Evolutionary conservation across 139 green algal species (phyloP).

Genomic region (Dunaliella primolecta): DNA sequence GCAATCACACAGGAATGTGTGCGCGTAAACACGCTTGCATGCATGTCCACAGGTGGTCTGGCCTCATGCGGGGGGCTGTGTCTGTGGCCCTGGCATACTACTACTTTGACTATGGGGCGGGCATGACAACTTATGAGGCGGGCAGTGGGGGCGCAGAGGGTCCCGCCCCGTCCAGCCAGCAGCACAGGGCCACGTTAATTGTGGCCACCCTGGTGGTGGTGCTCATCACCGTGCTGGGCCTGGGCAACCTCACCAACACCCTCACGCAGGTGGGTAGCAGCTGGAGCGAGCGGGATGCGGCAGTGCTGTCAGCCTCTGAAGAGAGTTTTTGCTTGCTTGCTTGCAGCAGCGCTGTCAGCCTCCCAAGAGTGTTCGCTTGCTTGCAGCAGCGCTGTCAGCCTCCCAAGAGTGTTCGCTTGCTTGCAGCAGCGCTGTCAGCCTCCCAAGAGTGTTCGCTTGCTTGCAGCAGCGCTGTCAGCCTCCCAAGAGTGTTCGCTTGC

Average conservation of each 20-base stretch:
- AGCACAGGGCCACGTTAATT: slow-evolving; percentile 66
- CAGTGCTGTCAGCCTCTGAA: background rate
- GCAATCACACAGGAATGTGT: too few relatives aligned
- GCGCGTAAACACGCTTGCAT: background rate
- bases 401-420: too few relatives aligned
- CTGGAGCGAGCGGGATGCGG: slow-evolving; percentile 2
- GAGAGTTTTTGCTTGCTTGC: background rate
- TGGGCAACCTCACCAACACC: slow-evolving; percentile 65
- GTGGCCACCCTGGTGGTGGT: slow-evolving; percentile 69
- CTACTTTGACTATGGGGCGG: slow-evolving; percentile 51
- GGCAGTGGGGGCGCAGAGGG: background rate
- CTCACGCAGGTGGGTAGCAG: slow-evolving; percentile 65
- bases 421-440: too few relatives aligned
- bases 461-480: too few relatives aligned
- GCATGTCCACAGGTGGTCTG: slow-evolving; percentile 59
- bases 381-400: too few relatives aligned
- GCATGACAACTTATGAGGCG: background rate
- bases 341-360: too few relatives aligned
- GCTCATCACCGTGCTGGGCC: slow-evolving; percentile 56
- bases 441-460: too few relatives aligned
- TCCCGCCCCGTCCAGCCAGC: slow-evolving; percentile 20
- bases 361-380: too few relatives aligned
- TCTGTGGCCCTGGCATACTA: slow-evolving; percentile 70
- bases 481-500: too few relatives aligned
- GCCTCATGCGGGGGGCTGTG: slow-evolving; percentile 73